Percentiles rank a stretch among this genome's conserved stretches.
Evolutionary conservation across 1,284 basidiomycete genomes (phyloP).

Genomic region (Ganoderma meredithae): DNA sequence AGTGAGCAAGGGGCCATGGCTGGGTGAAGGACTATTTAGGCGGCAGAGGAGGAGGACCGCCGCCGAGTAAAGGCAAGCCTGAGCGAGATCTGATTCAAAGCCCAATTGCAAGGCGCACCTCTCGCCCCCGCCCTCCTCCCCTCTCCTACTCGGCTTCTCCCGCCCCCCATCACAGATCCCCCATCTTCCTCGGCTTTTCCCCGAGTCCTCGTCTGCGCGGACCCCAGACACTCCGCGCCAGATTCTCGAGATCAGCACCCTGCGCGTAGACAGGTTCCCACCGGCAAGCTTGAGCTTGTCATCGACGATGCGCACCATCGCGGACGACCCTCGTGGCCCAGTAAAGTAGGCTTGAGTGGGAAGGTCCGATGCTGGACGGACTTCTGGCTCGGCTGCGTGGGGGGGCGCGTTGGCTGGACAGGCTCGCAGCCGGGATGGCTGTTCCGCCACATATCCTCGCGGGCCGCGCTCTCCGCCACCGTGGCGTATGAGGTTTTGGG

Average conservation of each 20-base stretch:
- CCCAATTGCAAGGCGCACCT: neutral
- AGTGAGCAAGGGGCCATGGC: conserved; percentile 9
- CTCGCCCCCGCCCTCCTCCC: neutral
- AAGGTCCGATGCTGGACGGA: neutral
- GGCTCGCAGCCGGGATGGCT: neutral
- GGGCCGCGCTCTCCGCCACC: neutral
- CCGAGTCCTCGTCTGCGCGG: neutral
- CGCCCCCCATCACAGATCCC: conserved; percentile 5
- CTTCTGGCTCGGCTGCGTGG: neutral
- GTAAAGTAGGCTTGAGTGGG: neutral
- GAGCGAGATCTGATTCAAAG: neutral
- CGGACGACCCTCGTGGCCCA: neutral
- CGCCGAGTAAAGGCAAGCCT: neutral
- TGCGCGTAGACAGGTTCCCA: neutral
- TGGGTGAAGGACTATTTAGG: conserved; percentile 17
- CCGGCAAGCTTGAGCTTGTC: neutral
- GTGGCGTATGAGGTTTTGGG: neutral
- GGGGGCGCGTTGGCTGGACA: neutral
- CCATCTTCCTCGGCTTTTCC: conserved; percentile 5
- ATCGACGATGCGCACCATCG: neutral
- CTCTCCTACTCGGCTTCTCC: conserved; percentile 4
- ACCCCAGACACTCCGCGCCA: neutral
- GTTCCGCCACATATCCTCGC: neutral
- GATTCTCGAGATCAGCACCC: neutral
- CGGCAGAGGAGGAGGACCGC: conserved; percentile 3